Base-by-base conservation (phyloP, 176 grass and related monocot species). In the Oryza nivara region DNA sequence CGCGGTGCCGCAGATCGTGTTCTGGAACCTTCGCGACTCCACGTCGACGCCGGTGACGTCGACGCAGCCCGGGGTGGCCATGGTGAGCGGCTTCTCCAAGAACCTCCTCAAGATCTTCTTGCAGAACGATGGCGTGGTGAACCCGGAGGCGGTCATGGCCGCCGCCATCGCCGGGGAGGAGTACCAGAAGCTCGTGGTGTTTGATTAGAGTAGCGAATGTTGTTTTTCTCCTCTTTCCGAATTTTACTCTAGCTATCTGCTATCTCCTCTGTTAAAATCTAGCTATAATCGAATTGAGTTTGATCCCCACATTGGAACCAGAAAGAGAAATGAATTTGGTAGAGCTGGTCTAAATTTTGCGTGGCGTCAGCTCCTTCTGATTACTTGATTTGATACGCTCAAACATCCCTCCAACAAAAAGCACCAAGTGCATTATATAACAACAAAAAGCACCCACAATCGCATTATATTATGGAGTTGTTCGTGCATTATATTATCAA, bases 61-160 rank as follows among this genome's bases (percentile, higher is more conserved):
- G 2, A 63, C 61, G 9, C 78, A 91, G 88, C 92, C 86, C 14
- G 95, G 86, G 58, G 95, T 94, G 23, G 95, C 92, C 19, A 60
- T 97, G 9, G 95, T 97, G 0, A 94, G 95, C 46, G 95, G 88
- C 20, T 97, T 94, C 84, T 92, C 92, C 5, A 92, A 94, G 82
- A 97, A 97, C 34, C 32, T 94, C 70, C 7, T 97, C 15, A 97
- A 94, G 84, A 8, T 94, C 47, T 94, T 97, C 87, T 60, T 92
- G 5, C 61, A 86, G 8, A 77, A 86, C 23, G 72, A 22, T 22
- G 92, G 90, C 11, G 72, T 87, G 48, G 17, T 86, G 17, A 75
- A 8, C 52, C 92, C 95, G 5, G 73, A 72, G 80, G 76, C 28
- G 0, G 46, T 91, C 66, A 93, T 97, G 95, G 92, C 90, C 51